phyloP scores from a whole-genome alignment of 2,329 filamentous ascomycete species.

The Ophiostoma ulmi region DNA sequence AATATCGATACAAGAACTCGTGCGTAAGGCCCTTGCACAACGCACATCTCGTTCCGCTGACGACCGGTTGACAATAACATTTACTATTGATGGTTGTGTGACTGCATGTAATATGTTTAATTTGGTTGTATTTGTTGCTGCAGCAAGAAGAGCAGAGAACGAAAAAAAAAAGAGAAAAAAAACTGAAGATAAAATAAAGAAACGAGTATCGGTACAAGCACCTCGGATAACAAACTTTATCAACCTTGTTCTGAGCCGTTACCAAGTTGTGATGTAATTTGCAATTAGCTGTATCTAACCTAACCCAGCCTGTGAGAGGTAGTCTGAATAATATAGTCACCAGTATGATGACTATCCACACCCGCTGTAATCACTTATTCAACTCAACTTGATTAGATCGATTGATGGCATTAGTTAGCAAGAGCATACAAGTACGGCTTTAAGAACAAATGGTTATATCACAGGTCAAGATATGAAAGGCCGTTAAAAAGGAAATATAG shows the following conservation, averaged over 20 bases:
- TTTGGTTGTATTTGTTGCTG: not conserved
- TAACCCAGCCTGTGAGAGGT: not conserved
- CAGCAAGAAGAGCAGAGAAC: not conserved
- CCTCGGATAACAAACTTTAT: not conserved
- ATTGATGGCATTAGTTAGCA: not conserved
- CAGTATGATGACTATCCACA: no score
- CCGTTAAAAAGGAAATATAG: not conserved
- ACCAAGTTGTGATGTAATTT: not conserved
- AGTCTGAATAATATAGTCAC: not conserved
- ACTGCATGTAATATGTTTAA: not conserved
- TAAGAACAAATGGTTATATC: not conserved
- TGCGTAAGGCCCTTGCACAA: slow-evolving; percentile 19
- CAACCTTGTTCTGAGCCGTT: not conserved
- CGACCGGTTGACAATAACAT: not conserved
- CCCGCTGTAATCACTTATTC: no score
- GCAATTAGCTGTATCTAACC: not conserved
- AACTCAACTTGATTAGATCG: no score
- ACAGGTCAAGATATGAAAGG: not conserved
- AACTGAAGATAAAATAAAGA: not conserved
- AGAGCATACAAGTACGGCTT: not conserved
- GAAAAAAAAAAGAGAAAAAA: not conserved
- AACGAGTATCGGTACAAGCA: not conserved
- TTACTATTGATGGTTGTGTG: not conserved
- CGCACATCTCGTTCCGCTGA: not conserved
- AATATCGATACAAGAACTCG: slow-evolving; percentile 9